Percentiles rank a stretch among this genome's conserved stretches.
Evolutionary conservation across 345 rosid species (phyloP).

Genomic region (Dipteronia sinensis): DNA sequence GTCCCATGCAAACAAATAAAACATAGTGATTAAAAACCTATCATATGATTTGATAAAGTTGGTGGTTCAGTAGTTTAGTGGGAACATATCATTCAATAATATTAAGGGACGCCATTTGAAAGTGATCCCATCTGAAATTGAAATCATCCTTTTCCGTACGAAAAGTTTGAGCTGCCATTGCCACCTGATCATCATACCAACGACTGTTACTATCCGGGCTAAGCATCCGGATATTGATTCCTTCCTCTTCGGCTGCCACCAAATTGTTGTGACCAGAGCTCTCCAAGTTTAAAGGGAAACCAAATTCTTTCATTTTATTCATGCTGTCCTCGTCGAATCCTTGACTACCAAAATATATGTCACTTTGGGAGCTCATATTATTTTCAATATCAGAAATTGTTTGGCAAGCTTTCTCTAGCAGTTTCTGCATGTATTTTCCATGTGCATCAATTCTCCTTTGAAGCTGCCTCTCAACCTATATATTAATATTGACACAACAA

Average conservation of each 20-base stretch:
- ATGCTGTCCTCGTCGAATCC: too few species aligned
- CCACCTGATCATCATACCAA: neutral
- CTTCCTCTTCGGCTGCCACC: neutral
- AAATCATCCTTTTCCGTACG: neutral
- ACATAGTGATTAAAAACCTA: neutral
- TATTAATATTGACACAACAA: neutral
- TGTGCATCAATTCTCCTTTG: constrained; percentile 49
- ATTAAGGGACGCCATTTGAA: neutral
- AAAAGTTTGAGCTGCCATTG: neutral
- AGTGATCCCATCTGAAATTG: neutral
- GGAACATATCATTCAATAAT: neutral
- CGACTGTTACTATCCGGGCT: too few species aligned
- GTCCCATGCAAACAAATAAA: neutral
- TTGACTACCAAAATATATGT: neutral
- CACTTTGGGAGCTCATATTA: neutral
- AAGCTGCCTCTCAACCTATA: constrained; percentile 45
- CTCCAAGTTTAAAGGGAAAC: neutral
- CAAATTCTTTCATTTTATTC: neutral
- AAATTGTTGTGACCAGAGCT: neutral
- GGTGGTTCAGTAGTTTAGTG: neutral
- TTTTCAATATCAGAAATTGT: constrained; percentile 24
- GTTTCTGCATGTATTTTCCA: constrained; percentile 39
- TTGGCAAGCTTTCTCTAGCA: constrained; percentile 40
- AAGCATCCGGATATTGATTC: too few species aligned
- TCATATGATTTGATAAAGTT: neutral